Conservation (phyloP, 495 filamentous ascomycete genomes). For the Lophium mytilinum region DNA sequence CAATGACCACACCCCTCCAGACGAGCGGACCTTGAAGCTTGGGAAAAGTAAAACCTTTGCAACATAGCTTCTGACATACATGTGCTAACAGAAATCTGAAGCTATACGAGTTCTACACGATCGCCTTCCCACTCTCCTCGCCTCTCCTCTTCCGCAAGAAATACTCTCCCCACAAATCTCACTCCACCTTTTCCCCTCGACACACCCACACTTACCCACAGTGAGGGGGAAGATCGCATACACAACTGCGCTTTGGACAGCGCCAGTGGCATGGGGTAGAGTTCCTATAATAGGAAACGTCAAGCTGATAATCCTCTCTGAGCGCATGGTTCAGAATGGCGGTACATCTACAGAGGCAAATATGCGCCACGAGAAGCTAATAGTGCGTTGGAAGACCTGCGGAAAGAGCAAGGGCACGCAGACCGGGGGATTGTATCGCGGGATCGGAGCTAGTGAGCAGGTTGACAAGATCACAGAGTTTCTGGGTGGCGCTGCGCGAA, state of each 20-base stretch:
- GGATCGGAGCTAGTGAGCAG: slow-evolving; percentile 35
- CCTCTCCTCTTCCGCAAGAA: slow-evolving; percentile 71
- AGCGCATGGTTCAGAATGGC: slow-evolving; percentile 67
- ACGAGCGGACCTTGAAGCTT: slow-evolving; percentile 79
- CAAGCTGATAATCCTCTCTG: slow-evolving; percentile 73
- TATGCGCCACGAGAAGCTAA: slow-evolving; percentile 61
- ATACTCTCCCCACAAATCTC: slow-evolving; percentile 84
- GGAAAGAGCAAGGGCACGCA: slow-evolving; percentile 35
- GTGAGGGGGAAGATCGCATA: slow-evolving; percentile 87
- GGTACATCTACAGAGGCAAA: slow-evolving; percentile 31
- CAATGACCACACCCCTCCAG: slow-evolving; percentile 45
- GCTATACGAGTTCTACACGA: slow-evolving; percentile 80
- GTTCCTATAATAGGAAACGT: slow-evolving; percentile 85
- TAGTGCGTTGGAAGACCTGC: slow-evolving; percentile 77
- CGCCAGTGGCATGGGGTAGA: slow-evolving; percentile 89
- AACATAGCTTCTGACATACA: neutral
- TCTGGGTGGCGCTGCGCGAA: slow-evolving; percentile 32
- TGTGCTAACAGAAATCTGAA: slow-evolving; percentile 31
- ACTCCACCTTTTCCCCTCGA: slow-evolving; percentile 94
- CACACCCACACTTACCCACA: slow-evolving; percentile 87
- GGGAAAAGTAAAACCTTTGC: slow-evolving; percentile 60
- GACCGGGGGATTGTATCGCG: slow-evolving; percentile 37
- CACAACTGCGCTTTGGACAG: slow-evolving; percentile 87
- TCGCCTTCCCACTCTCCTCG: slow-evolving; percentile 76
- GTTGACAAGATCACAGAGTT: slow-evolving; percentile 46